Evolutionary conservation across 1,284 basidiomycete species (phyloP).

Genomic region (Singerocomus inundabilis): DNA sequence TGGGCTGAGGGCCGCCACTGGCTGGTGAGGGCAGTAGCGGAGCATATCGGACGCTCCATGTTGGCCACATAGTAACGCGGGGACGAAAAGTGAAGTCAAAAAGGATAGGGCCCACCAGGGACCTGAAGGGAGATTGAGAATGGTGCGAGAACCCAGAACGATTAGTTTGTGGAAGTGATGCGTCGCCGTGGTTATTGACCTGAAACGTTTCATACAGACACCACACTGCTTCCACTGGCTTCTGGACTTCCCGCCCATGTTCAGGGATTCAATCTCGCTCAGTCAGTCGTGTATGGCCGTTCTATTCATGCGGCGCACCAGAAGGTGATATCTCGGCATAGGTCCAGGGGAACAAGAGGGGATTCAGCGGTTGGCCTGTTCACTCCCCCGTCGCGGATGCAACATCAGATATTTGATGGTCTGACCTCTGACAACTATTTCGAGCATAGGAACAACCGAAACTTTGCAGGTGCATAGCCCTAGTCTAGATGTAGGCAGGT

Average conservation of each 20-base stretch:
- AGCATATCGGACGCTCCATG: constrained; percentile 10
- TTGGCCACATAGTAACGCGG: constrained; percentile 18
- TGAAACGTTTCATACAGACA: too few relatives aligned
- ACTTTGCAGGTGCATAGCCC: not conserved
- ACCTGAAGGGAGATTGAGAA: not conserved
- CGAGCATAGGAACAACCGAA: not conserved
- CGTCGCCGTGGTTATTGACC: not conserved
- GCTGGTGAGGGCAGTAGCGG: constrained; percentile 12
- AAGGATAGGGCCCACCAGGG: constrained; percentile 11
- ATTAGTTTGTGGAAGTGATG: not conserved
- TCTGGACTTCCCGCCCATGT: not conserved
- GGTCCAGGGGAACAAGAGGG: too few relatives aligned
- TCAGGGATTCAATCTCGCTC: too few relatives aligned
- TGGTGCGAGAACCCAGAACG: not conserved
- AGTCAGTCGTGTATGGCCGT: too few relatives aligned
- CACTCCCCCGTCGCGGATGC: too few relatives aligned
- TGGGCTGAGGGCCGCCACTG: not conserved
- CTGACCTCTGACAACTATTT: too few relatives aligned
- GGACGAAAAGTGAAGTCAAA: not conserved
- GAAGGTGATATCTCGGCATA: too few relatives aligned
- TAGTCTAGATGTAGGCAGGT: not conserved
- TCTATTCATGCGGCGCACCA: too few relatives aligned
- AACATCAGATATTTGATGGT: too few relatives aligned
- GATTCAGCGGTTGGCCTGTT: too few relatives aligned
- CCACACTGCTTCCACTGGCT: too few relatives aligned